These are phyloP conservation scores for Lodderomyces parapsilosis DNA, from an alignment of 1,139 yeast genomes.

Conservation along the genomic window DNA sequence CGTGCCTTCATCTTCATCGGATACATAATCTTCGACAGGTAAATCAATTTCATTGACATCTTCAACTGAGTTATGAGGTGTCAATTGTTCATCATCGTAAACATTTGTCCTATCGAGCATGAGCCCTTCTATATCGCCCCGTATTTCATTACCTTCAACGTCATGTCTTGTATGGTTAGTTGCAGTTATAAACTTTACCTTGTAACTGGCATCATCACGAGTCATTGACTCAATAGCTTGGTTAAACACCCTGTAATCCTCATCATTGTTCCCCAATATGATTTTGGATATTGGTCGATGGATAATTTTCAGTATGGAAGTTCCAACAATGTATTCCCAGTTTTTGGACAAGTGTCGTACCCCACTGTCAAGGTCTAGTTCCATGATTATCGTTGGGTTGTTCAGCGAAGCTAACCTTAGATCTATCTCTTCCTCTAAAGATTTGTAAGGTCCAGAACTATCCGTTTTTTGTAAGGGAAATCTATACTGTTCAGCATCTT, in stretches of 20 bases:
- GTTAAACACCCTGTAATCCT: conserved; percentile 66
- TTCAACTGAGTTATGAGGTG: conserved; percentile 28
- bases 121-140: conserved; percentile 9
- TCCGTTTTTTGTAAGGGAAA: neutral
- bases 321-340: conserved; percentile 78
- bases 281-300: conserved; percentile 62
- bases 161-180: conserved; percentile 33
- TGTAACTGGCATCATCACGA: conserved; percentile 70
- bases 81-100: conserved; percentile 18
- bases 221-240: conserved; percentile 73
- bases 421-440: conserved; percentile 48
- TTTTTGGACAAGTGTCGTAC: conserved; percentile 72
- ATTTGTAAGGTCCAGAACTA: neutral
- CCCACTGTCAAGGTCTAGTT: conserved; percentile 74
- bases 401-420: conserved; percentile 57
- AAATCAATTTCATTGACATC: conserved; percentile 8
- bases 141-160: conserved; percentile 6
- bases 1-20: neutral
- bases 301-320: conserved; percentile 53
- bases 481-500: neutral
- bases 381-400: conserved; percentile 83
- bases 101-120: conserved; percentile 4
- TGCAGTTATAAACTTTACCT: conserved; percentile 68
- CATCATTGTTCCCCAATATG: conserved; percentile 60
- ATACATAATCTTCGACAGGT: conserved; percentile 11